Percentiles rank a stretch among this genome's conserved stretches.
These are phyloP conservation scores for Lactarius quietus DNA, from an alignment of 768 basidiomycete genomes.

Conservation along the genomic window DNA sequence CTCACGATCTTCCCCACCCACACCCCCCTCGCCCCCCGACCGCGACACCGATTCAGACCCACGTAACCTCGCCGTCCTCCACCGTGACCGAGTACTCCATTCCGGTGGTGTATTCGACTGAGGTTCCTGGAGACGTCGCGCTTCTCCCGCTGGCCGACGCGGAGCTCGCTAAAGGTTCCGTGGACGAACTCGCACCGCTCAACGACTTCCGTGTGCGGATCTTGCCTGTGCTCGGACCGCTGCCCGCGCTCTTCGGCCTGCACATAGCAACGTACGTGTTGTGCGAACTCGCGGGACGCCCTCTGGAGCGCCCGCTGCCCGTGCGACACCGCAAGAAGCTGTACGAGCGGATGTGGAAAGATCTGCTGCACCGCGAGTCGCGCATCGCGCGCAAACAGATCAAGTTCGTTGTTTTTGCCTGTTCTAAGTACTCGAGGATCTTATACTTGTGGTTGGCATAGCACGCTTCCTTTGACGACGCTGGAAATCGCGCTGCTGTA, in stretches of 20 bases:
- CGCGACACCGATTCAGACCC: background rate
- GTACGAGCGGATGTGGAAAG: slow-evolving; percentile 74
- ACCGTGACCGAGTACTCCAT: slow-evolving; percentile 52
- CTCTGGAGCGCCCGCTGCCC: slow-evolving; percentile 77
- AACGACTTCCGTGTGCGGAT: slow-evolving; percentile 94
- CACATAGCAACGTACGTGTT: slow-evolving; percentile 86
- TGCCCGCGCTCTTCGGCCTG: slow-evolving; percentile 90
- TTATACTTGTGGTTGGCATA: slow-evolving; percentile 30
- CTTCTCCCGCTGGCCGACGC: slow-evolving; percentile 88
- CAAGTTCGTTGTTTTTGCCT: slow-evolving; percentile 43
- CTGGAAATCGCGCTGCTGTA: slow-evolving; percentile 82
- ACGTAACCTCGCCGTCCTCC: slow-evolving; percentile 31
- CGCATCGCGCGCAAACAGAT: slow-evolving; percentile 54
- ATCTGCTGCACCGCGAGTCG: slow-evolving; percentile 71
- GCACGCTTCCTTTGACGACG: slow-evolving; percentile 74
- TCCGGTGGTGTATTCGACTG: slow-evolving; percentile 94
- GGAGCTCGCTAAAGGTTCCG: slow-evolving; percentile 84
- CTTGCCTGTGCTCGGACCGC: slow-evolving; percentile 84
- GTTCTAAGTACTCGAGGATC: background rate
- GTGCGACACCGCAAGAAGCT: slow-evolving; percentile 83
- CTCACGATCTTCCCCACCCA: slow-evolving; percentile 25
- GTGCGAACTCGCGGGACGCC: slow-evolving; percentile 80
- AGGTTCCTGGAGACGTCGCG: slow-evolving; percentile 84
- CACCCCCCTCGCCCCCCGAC: background rate
- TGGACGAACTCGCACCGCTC: slow-evolving; percentile 85